Conservation (phyloP, 257 asterid genomes). For the Solanum lignicaule region DNA sequence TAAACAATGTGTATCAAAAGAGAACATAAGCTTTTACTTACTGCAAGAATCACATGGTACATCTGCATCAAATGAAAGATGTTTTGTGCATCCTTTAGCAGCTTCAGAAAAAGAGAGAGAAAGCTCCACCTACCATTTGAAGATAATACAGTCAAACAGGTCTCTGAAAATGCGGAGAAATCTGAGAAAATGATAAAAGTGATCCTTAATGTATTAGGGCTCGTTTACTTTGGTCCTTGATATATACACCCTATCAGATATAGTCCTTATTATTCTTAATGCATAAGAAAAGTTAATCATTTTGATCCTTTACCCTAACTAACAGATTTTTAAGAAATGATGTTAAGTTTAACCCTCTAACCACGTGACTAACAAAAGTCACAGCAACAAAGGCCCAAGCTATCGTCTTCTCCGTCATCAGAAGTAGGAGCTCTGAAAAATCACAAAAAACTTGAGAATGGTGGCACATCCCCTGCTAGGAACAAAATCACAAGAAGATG, state of each 20-base stretch:
- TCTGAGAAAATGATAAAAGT: neutral
- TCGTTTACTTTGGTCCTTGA: neutral
- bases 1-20: neutral
- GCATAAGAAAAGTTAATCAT: neutral
- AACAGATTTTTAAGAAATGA: neutral
- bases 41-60: conserved; percentile 85
- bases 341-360: neutral
- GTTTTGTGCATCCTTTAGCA: conserved; percentile 77
- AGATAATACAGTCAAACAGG: neutral
- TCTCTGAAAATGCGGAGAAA: neutral
- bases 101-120: conserved; percentile 79
- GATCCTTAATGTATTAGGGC: neutral
- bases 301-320: neutral
- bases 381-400: neutral
- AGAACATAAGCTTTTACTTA: conserved; percentile 33
- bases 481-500: neutral
- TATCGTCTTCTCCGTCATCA: neutral
- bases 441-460: neutral
- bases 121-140: conserved; percentile 60
- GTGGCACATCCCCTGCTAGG: neutral
- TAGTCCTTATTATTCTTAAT: neutral
- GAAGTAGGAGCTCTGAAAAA: neutral
- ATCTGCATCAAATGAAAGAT: conserved; percentile 69
- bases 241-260: neutral
- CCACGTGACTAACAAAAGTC: neutral